These are phyloP conservation scores for Annulohypoxylon nitens DNA, from an alignment of 495 filamentous ascomycete genomes.

Conservation along the genomic window DNA sequence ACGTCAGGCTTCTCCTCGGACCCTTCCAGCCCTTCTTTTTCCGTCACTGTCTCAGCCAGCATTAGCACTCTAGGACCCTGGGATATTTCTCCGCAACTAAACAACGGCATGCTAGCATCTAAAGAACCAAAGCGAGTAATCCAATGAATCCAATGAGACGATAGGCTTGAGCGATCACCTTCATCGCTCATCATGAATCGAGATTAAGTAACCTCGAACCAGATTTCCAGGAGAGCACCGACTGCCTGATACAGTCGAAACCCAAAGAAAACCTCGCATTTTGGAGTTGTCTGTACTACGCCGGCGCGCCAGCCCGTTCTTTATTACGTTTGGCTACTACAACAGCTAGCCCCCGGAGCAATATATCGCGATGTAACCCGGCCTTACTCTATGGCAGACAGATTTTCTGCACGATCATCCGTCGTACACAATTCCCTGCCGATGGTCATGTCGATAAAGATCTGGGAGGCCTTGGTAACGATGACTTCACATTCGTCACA, in stretches of 20 bases:
- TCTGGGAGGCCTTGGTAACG: constrained; percentile 19
- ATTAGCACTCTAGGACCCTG: constrained; percentile 3
- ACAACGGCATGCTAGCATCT: constrained; percentile 19
- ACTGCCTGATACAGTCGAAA: constrained; percentile 30
- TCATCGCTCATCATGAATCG: constrained; percentile 22
- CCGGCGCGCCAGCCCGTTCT: constrained; percentile 32
- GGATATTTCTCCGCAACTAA: constrained; percentile 37
- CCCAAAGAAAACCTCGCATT: constrained; percentile 18
- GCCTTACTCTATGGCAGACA: constrained; percentile 3
- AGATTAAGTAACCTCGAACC: constrained; percentile 26
- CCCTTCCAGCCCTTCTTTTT: constrained; percentile 38
- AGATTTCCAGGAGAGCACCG: constrained; percentile 17
- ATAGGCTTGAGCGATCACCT: constrained; percentile 32
- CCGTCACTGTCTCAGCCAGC: constrained; percentile 30
- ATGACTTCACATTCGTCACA: constrained; percentile 38
- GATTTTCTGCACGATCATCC: constrained; percentile 13
- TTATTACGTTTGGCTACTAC: constrained; percentile 40
- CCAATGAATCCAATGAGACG: constrained; percentile 16
- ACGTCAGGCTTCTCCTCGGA: constrained; percentile 43
- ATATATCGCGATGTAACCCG: constrained; percentile 43
- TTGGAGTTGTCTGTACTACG: constrained; percentile 23
- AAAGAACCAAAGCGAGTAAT: constrained; percentile 2
- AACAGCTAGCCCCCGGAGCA: constrained; percentile 26
- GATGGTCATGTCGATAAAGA: constrained; percentile 20
- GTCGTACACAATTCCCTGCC: constrained; percentile 3